Base-by-base conservation (phyloP, 73 alveolate genomes). In the Paramecium bursaria region DNA sequence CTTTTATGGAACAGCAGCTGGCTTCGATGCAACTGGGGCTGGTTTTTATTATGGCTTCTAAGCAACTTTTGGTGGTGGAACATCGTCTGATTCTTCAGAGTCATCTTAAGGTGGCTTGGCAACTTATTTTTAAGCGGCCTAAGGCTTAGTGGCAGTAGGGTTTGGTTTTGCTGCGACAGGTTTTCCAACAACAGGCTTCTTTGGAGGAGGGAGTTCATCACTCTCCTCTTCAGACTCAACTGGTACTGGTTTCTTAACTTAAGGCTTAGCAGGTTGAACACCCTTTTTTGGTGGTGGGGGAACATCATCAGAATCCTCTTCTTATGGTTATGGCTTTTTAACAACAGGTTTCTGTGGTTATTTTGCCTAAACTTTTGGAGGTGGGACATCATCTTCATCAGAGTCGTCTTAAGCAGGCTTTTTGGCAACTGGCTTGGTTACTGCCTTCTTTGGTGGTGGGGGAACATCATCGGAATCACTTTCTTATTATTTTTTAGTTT, bases 251-350 rank as follows among this genome's bases (percentile, higher is more conserved):
- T 42, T 42, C 25, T 67, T 35, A 39, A 39, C 33, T 67, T 44
- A 47, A 22, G 88, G 46, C 39, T 74, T 51, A 74, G 75, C 21
- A 26, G 57, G 50, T 75, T 75, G 49, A 27, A 50, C 50, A 27
- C 30, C 46, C 53, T 79, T 61, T 51, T 51, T 51, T 35, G 75
- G 75, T 14, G 89, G 85, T 31, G 75, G 75, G 55, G 89, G 54
- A 19, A 35, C 48, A 61, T 79, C 76, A 53, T 79, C 89, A 25
- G 89, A 61, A 35, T 61, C 89, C 44, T 75, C 74, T 51, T 75
- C 54, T 50, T 48, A 14, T 10, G 21, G 77, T 73, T 54, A 33
- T 79, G 30, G 85, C 50, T 79, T 79, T n/a, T n/a, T n/a, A n/a
- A n/a, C n/a, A n/a, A n/a, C n/a, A n/a, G n/a, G n/a, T n/a, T n/a